Conservation (phyloP, 1,284 basidiomycete species). For the Sporisorium exsertum region DNA sequence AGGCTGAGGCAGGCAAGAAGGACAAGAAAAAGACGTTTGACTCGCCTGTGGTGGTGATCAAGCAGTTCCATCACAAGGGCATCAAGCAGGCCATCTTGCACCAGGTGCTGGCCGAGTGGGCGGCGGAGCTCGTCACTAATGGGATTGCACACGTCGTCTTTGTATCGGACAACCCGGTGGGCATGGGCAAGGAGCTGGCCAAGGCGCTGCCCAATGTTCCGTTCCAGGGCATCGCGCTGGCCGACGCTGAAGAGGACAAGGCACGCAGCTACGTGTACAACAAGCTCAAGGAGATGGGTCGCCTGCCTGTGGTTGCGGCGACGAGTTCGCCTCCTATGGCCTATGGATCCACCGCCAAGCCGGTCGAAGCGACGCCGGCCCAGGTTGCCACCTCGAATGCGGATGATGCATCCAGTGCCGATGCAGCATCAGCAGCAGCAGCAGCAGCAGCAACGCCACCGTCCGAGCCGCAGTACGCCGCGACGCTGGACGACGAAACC, state of each 20-base stretch:
- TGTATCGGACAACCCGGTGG: conserved; percentile 88
- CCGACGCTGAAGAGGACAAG: conserved; percentile 84
- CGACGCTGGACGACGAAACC: conserved; percentile 45
- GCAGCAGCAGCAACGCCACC: neutral
- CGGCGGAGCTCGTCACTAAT: conserved; percentile 73
- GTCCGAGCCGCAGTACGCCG: conserved; percentile 17
- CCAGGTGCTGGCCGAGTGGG: conserved; percentile 85
- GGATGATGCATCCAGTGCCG: neutral
- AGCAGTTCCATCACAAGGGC: conserved; percentile 64
- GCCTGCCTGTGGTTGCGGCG: conserved; percentile 19
- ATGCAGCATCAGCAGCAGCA: no score
- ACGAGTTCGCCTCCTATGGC: conserved; percentile 4
- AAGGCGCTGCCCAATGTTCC: conserved; percentile 90
- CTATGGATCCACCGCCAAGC: conserved; percentile 8
- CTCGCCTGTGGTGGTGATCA: conserved; percentile 58
- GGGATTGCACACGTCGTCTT: conserved; percentile 91
- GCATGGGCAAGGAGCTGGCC: conserved; percentile 80
- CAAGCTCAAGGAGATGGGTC: conserved; percentile 78
- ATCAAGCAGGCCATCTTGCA: conserved; percentile 78
- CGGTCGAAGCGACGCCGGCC: neutral
- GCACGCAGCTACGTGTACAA: conserved; percentile 84
- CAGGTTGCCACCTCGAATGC: conserved; percentile 10
- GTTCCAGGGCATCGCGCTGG: conserved; percentile 72
- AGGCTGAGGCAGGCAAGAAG: conserved; percentile 2
- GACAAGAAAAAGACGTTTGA: conserved; percentile 39